Conservation (phyloP, 768 basidiomycete species). For the Calocera cornea region DNA sequence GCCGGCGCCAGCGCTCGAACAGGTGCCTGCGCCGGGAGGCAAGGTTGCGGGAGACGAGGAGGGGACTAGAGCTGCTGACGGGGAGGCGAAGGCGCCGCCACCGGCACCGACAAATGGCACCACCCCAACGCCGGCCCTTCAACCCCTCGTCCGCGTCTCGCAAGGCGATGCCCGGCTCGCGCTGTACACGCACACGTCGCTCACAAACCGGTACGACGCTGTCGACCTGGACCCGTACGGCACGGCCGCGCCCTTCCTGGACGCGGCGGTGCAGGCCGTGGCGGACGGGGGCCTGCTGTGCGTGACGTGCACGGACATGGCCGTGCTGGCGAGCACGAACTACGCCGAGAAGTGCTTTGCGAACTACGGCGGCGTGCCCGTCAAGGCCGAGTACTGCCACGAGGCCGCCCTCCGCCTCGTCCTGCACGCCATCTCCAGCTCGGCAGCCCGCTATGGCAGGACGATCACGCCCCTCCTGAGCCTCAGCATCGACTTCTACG, state of each 20-base stretch:
- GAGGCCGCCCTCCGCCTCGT: conserved; percentile 86
- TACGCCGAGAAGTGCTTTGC: conserved; percentile 96
- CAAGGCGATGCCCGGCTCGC: neutral
- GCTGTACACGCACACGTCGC: neutral
- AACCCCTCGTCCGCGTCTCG: neutral
- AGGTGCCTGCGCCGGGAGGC: neutral
- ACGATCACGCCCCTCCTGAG: conserved; percentile 80
- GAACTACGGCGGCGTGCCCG: conserved; percentile 84
- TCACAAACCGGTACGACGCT: conserved; percentile 43
- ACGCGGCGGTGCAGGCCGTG: conserved; percentile 79
- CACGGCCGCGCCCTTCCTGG: conserved; percentile 92
- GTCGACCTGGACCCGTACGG: conserved; percentile 99
- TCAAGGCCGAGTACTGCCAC: conserved; percentile 89
- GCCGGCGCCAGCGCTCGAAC: too few species aligned
- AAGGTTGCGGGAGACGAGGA: conserved; percentile 9
- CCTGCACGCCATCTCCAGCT: conserved; percentile 70
- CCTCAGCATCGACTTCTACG: conserved; percentile 94
- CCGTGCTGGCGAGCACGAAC: conserved; percentile 85
- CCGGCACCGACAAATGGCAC: too few species aligned
- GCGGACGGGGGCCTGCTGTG: conserved; percentile 83
- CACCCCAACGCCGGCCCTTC: neutral
- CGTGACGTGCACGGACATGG: conserved; percentile 91
- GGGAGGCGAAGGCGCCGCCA: too few species aligned
- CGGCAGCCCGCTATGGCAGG: conserved; percentile 84
- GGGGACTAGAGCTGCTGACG: neutral